Percentiles rank a stretch among this genome's conserved stretches.
These are phyloP conservation scores for Chamaecrista fasciculata DNA, from an alignment of 306 rosid species.

Conservation along the genomic window DNA sequence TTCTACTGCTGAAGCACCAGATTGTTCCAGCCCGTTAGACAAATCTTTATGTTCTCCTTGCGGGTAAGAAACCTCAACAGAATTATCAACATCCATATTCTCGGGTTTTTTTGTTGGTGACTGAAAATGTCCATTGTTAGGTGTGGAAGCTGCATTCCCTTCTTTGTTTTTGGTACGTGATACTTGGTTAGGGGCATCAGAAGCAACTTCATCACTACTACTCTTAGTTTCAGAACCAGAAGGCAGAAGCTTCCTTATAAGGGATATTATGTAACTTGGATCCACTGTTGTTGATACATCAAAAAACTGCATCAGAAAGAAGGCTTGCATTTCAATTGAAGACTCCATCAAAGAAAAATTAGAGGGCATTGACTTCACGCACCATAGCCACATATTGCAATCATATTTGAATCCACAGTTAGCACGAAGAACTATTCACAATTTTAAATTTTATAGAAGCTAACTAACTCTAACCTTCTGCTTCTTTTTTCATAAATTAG, in stretches of 20 bases:
- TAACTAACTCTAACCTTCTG: background rate
- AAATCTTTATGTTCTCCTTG: conserved; percentile 30
- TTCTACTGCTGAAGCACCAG: conserved; percentile 31
- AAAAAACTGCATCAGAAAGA: conserved; percentile 58
- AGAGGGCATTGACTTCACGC: background rate
- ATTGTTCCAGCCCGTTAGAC: conserved; percentile 18
- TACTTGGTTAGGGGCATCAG: conserved; percentile 25
- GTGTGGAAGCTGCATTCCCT: conserved; percentile 28
- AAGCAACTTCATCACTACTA: conserved; percentile 21
- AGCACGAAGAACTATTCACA: background rate
- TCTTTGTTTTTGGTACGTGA: conserved; percentile 16
- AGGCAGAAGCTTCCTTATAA: conserved; percentile 84
- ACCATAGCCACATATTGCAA: conserved; percentile 11
- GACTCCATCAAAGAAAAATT: background rate
- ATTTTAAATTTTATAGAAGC: background rate
- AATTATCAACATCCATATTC: conserved; percentile 49
- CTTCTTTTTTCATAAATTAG: background rate
- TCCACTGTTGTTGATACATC: conserved; percentile 89
- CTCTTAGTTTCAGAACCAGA: conserved; percentile 22
- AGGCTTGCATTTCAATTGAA: background rate
- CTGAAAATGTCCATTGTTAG: conserved; percentile 4
- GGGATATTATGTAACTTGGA: conserved; percentile 84
- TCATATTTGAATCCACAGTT: background rate
- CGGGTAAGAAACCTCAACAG: conserved; percentile 26
- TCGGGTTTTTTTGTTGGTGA: conserved; percentile 27